Base-by-base conservation (phyloP, 2,329 filamentous ascomycete genomes). In the Tolypocladium ovalisporum region DNA sequence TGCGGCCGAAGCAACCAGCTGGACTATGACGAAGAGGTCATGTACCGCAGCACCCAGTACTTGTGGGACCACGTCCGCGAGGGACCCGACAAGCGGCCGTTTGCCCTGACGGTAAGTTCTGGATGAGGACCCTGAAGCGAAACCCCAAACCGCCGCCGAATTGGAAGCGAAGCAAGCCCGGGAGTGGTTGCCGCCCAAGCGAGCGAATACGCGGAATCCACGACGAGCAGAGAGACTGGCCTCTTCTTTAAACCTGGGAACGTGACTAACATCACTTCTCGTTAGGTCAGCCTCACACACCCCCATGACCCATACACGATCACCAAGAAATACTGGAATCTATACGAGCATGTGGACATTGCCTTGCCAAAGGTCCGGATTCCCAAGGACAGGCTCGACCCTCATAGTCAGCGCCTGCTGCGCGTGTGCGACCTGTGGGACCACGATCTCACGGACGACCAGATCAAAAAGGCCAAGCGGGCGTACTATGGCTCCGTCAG, bases 271-370 rank as follows among this genome's bases (percentile, higher is more conserved):
- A 44, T 34, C 27, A 34, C 17, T 22, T 24, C 15, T 32, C n/a
- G 29, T 35, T 63, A 79, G 65, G 88, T 96, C 10, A 96, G 92
- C 29, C 85, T 97, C 65, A 97, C 92, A 8, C 92, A 97, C 71
- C 92, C 92, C 19, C 92, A 97, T 70, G 92, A 97, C 67, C 92
- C 92, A 0, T 97, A 97, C 73, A 93, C 90, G 58, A 97, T 97
- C 70, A 90, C 92, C 63, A 83, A 90, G 68, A 89, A 96, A 72
- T 96, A 90, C 74, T 97, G 92, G 92, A 89, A 96, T 68, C 71
- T 88, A 64, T 97, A 97, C 71, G 89, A 96, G 68, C 88, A 80
- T 61, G 89, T 95, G 17, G 90, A 96, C 56, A 95, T 97, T 67
- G 84, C 87, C 8, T 75, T 96, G 59, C 92, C 92, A 34, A 85